These are phyloP conservation scores for Entomortierella parvispora DNA, from an alignment of 192 early-diverging fungal species.

Conservation along the genomic window DNA sequence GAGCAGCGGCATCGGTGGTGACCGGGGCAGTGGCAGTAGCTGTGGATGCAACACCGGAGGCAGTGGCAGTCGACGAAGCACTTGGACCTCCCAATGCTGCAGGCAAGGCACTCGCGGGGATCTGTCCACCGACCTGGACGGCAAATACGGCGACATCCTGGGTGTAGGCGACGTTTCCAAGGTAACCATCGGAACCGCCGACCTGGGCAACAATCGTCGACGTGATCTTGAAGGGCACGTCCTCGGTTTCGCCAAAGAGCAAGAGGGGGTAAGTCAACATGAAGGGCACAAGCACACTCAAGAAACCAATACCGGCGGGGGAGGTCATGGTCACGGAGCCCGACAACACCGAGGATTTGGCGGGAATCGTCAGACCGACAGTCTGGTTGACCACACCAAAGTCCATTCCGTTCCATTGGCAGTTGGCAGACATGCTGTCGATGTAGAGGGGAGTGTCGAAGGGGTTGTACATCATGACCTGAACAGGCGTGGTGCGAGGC, in stretches of 20 bases:
- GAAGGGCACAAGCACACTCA: conserved; percentile 22
- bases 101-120: conserved; percentile 4
- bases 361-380: conserved; percentile 46
- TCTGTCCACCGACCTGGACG: conserved; percentile 13
- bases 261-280: conserved; percentile 18
- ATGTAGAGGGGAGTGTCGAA: conserved; percentile 61
- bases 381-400: conserved; percentile 59
- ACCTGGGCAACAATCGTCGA: conserved; percentile 22
- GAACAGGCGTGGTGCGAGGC: conserved; percentile 33
- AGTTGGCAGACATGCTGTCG: conserved; percentile 52
- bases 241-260: conserved; percentile 1
- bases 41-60: neutral
- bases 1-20: conserved; percentile 1
- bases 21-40: neutral
- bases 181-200: conserved; percentile 29
- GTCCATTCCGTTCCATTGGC: conserved; percentile 48
- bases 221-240: conserved; percentile 32
- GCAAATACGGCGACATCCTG: conserved; percentile 19
- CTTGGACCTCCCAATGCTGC: neutral
- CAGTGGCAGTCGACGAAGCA: too few relatives aligned
- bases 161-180: conserved; percentile 30
- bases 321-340: conserved; percentile 25
- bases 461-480: conserved; percentile 63
- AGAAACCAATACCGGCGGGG: conserved; percentile 22
- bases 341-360: conserved; percentile 26